A percentile compares a stretch with the other conserved stretches of the same genome.
Conservation (phyloP, 2,329 filamentous ascomycete genomes). For the Penicillium sp. region DNA sequence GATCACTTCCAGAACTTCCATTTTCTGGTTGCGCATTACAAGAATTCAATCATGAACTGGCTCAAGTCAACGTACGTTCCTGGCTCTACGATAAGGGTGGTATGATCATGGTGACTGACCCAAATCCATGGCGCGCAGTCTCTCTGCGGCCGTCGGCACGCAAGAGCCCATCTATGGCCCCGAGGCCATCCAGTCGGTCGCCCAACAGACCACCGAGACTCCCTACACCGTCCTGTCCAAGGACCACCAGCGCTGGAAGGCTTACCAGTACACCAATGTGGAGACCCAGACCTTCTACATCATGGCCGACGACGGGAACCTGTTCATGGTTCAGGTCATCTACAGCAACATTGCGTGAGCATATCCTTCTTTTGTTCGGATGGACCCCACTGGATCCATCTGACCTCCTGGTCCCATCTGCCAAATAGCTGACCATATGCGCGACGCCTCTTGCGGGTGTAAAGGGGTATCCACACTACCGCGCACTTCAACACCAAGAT, state of each 20-base stretch:
- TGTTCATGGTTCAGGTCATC: constrained; percentile 86
- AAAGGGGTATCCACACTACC: constrained; percentile 83
- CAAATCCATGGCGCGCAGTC: constrained; percentile 57
- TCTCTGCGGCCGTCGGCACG: constrained; percentile 83
- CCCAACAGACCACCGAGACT: constrained; percentile 73
- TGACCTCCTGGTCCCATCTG: background rate
- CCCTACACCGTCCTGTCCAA: constrained; percentile 79
- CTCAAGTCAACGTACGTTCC: constrained; percentile 79
- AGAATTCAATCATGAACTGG: constrained; percentile 80
- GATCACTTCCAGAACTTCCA: constrained; percentile 6
- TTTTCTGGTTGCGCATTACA: constrained; percentile 3
- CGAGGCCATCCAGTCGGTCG: constrained; percentile 81
- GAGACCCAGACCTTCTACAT: constrained; percentile 97
- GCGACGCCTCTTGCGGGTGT: constrained; percentile 13
- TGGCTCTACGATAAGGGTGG: constrained; percentile 11
- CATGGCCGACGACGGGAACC: constrained; percentile 72
- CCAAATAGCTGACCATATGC: background rate
- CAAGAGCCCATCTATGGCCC: constrained; percentile 96
- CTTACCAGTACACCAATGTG: constrained; percentile 80
- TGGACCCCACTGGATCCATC: background rate
- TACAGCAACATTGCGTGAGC: constrained; percentile 95
- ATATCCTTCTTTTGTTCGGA: background rate
- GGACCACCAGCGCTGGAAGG: constrained; percentile 80
- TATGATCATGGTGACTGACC: constrained; percentile 18
- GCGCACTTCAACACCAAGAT: constrained; percentile 94